phyloP scores from a whole-genome alignment of 371 early-diverging fungal genomes.

The Syncephalis fuscata region DNA sequence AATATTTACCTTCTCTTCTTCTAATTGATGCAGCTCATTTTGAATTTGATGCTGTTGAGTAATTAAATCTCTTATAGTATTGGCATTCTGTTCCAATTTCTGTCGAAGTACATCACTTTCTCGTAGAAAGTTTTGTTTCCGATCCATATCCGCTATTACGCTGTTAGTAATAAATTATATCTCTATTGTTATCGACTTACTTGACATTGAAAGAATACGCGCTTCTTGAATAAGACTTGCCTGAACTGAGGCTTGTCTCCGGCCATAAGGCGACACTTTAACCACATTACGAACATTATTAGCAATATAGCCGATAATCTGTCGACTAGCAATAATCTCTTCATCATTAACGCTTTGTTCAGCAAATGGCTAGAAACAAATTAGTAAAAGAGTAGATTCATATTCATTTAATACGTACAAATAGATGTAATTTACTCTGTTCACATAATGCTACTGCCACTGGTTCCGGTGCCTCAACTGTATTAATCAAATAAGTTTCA shows the following conservation, averaged over 20 bases:
- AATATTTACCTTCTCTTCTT: not conserved
- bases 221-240: not conserved
- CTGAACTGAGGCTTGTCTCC: slow-evolving; percentile 4
- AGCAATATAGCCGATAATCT: slow-evolving; percentile 20
- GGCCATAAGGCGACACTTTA: slow-evolving; percentile 26
- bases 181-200: not conserved
- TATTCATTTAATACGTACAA: slow-evolving; percentile 16
- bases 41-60: not conserved
- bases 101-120: not conserved
- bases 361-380: not conserved
- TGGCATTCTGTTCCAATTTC: not conserved
- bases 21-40: not conserved
- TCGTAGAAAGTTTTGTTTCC: slow-evolving; percentile 8
- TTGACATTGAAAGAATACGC: not conserved
- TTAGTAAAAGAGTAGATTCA: not conserved
- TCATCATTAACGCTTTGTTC: not conserved
- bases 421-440: slow-evolving; percentile 30
- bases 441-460: slow-evolving; percentile 48
- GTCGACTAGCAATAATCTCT: not conserved
- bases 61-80: not conserved
- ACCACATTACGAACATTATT: slow-evolving; percentile 27
- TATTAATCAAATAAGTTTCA: slow-evolving; percentile 50
- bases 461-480: slow-evolving; percentile 54
- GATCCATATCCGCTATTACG: not conserved
- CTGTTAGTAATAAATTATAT: no score